Evolutionary conservation across 2,329 filamentous ascomycete genomes (phyloP).

Genomic region (Sphaerulina vaccinii): DNA sequence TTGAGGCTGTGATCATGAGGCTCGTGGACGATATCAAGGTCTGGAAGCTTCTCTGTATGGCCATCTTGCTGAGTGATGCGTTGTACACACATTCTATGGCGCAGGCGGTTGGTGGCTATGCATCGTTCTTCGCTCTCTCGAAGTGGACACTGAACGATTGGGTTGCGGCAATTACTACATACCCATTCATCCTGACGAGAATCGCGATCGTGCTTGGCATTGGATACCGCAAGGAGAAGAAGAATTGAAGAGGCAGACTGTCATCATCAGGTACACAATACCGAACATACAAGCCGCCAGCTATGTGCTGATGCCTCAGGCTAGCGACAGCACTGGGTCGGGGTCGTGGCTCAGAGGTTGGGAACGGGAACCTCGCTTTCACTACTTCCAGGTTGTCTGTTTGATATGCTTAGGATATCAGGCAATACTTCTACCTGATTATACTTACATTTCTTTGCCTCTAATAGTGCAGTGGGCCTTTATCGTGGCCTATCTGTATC

Average conservation of each 20-base stretch:
- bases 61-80: constrained; percentile 31
- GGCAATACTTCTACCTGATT: too few relatives aligned
- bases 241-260: too few relatives aligned
- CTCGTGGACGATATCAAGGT: constrained; percentile 33
- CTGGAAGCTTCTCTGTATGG: constrained; percentile 32
- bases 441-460: too few relatives aligned
- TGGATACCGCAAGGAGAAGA: constrained; percentile 20
- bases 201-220: constrained; percentile 30
- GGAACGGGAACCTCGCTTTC: too few relatives aligned
- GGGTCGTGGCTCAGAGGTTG: too few relatives aligned
- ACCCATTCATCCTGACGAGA: constrained; percentile 33
- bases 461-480: too few relatives aligned
- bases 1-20: constrained; percentile 30
- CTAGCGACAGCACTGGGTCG: too few relatives aligned
- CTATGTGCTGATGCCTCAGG: too few relatives aligned
- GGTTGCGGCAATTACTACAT: constrained; percentile 30
- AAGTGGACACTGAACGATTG: constrained; percentile 33
- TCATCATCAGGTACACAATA: too few relatives aligned
- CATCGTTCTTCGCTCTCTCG: constrained; percentile 22
- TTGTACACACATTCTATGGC: constrained; percentile 31
- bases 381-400: too few relatives aligned
- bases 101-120: constrained; percentile 34
- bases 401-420: too few relatives aligned
- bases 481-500: not conserved
- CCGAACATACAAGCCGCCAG: too few relatives aligned